These are phyloP conservation scores for Mucor lusitanicus DNA, from an alignment of 371 early-diverging fungal species.

Conservation along the genomic window DNA sequence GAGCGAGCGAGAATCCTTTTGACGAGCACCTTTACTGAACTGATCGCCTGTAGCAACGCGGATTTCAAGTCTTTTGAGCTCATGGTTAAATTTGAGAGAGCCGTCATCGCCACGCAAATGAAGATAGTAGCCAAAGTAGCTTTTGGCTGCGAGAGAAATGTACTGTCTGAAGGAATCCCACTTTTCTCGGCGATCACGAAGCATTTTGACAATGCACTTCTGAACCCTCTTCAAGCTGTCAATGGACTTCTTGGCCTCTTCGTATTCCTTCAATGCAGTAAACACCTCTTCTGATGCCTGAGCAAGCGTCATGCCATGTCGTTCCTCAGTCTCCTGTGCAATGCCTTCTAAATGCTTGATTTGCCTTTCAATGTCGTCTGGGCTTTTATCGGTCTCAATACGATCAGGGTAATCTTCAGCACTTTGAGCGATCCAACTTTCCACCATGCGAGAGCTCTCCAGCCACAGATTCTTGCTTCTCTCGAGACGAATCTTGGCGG, in stretches of 20 bases:
- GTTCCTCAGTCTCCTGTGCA: not conserved
- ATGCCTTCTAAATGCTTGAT: not conserved
- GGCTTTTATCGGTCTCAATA: constrained; percentile 52
- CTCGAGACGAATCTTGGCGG: constrained; percentile 2
- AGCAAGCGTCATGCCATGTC: constrained; percentile 46
- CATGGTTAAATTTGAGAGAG: constrained; percentile 81
- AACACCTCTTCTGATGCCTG: constrained; percentile 58
- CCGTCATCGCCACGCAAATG: constrained; percentile 89
- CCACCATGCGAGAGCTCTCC: constrained; percentile 1
- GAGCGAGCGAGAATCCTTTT: constrained; percentile 89
- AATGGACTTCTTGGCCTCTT: constrained; percentile 61
- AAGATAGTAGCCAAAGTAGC: constrained; percentile 75
- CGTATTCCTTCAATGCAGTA: constrained; percentile 50
- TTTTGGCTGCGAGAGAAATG: constrained; percentile 75
- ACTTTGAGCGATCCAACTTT: constrained; percentile 55
- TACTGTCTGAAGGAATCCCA: constrained; percentile 72
- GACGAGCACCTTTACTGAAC: constrained; percentile 41
- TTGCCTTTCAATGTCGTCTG: constrained; percentile 55
- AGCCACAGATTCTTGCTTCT: not conserved
- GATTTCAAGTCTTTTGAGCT: constrained; percentile 67
- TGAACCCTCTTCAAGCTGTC: constrained; percentile 45
- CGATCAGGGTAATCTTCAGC: constrained; percentile 65
- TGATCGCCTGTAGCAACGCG: constrained; percentile 51
- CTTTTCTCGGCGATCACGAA: constrained; percentile 59
- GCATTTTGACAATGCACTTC: constrained; percentile 45